These are phyloP conservation scores for Pyrenochaeta sp. DNA, from an alignment of 2,329 filamentous ascomycete genomes.

Conservation along the genomic window DNA sequence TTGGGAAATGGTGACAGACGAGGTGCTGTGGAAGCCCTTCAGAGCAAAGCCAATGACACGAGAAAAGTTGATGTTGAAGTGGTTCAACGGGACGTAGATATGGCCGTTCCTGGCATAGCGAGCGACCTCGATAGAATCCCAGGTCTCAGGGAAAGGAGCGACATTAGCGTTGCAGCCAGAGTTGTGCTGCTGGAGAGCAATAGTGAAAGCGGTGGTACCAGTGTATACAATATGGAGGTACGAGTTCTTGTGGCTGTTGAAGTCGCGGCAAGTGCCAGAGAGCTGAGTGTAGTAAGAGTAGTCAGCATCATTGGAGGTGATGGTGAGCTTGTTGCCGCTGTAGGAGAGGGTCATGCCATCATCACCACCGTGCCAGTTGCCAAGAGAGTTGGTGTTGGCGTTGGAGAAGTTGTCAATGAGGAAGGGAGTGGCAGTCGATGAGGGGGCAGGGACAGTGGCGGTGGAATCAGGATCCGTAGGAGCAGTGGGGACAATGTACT, in stretches of 20 bases:
- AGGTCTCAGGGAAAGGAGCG: constrained; percentile 70
- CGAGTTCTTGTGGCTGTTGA: constrained; percentile 61
- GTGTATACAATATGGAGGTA: constrained; percentile 72
- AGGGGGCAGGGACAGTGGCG: constrained; percentile 60
- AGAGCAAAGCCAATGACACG: constrained; percentile 67
- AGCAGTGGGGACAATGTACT: constrained; percentile 58
- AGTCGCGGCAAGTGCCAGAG: constrained; percentile 62
- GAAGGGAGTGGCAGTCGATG: constrained; percentile 55
- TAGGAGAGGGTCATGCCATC: constrained; percentile 64
- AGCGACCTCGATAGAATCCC: constrained; percentile 70
- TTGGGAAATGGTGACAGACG: constrained; percentile 60
- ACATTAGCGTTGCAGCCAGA: constrained; percentile 62
- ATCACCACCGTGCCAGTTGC: constrained; percentile 71
- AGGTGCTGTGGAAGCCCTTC: constrained; percentile 67
- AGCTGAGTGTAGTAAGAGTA: constrained; percentile 69
- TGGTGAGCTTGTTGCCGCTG: constrained; percentile 60
- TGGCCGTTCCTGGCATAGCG: constrained; percentile 64
- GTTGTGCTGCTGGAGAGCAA: constrained; percentile 73
- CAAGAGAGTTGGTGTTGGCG: constrained; percentile 63
- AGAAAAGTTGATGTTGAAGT: constrained; percentile 69
- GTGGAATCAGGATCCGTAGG: constrained; percentile 52
- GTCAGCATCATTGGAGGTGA: constrained; percentile 67
- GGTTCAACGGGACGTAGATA: constrained; percentile 71
- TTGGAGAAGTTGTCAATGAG: constrained; percentile 69
- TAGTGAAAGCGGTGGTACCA: constrained; percentile 68